Evolutionary conservation across 345 rosid species (phyloP).

Genomic region (Aegle marmelos): DNA sequence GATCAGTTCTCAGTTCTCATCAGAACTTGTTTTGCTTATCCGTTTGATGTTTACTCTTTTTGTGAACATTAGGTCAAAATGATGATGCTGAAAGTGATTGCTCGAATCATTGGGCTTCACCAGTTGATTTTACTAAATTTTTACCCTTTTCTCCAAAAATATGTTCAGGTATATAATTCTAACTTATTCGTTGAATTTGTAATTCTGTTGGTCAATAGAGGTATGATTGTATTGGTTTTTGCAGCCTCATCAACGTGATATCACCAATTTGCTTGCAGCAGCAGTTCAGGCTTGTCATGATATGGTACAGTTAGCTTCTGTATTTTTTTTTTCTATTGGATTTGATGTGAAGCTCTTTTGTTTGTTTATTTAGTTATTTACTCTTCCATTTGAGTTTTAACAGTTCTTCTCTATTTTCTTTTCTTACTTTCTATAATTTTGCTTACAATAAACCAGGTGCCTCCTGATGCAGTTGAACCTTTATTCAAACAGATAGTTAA

Average conservation of each 20-base stretch:
- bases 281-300: conserved; percentile 98
- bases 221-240: conserved; percentile 13
- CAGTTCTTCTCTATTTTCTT: neutral
- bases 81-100: conserved; percentile 91
- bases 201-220: conserved; percentile 6
- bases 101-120: conserved; percentile 91
- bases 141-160: conserved; percentile 76
- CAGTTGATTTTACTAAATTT: conserved; percentile 68
- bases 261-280: conserved; percentile 89
- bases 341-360: neutral
- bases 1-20: neutral
- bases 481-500: conserved; percentile 89
- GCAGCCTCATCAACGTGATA: conserved; percentile 94
- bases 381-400: neutral
- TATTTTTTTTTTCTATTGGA: neutral
- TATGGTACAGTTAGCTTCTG: conserved; percentile 55
- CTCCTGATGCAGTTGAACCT: conserved; percentile 98
- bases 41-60: neutral
- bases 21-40: neutral
- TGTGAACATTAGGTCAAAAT: conserved; percentile 65
- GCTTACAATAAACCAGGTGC: conserved; percentile 49
- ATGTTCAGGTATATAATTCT: conserved; percentile 59
- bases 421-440: neutral
- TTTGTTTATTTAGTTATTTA: neutral
- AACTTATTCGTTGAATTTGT: conserved; percentile 11